A percentile compares a stretch with the other conserved stretches of the same genome.
phyloP scores from a whole-genome alignment of 2,329 filamentous ascomycete genomes.

The Monosporascus sp. region DNA sequence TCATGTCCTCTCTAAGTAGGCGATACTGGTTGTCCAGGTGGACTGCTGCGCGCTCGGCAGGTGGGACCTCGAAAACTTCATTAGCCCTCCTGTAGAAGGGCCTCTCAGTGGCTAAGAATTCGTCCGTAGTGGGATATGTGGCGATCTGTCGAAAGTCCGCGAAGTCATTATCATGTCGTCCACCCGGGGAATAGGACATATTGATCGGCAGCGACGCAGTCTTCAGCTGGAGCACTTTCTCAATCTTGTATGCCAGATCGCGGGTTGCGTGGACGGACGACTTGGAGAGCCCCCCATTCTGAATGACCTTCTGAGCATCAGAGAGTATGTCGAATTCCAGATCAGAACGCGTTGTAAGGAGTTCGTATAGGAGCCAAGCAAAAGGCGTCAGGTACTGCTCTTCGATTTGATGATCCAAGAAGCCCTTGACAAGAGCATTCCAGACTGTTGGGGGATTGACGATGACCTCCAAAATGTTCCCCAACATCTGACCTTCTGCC shows the following conservation, averaged over 20 bases:
- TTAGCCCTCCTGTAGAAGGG: slow-evolving; percentile 50
- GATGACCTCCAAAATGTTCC: slow-evolving; percentile 38
- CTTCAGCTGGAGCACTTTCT: slow-evolving; percentile 30
- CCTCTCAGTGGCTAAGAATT: slow-evolving; percentile 46
- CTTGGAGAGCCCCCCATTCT: slow-evolving; percentile 10
- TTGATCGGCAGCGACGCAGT: slow-evolving; percentile 7
- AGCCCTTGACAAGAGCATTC: slow-evolving; percentile 36
- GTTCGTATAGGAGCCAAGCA: slow-evolving; percentile 43
- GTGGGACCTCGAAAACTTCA: slow-evolving; percentile 37
- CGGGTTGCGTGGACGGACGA: slow-evolving; percentile 19
- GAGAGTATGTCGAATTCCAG: slow-evolving; percentile 15
- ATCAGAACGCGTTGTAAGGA: slow-evolving; percentile 29
- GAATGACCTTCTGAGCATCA: slow-evolving; percentile 12
- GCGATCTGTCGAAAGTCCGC: slow-evolving; percentile 53
- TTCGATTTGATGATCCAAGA: slow-evolving; percentile 24
- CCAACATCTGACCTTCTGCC: slow-evolving; percentile 43
- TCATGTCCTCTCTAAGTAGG: slow-evolving; percentile 64
- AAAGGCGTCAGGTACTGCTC: slow-evolving; percentile 31
- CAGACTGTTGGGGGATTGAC: slow-evolving; percentile 50
- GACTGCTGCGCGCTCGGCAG: slow-evolving; percentile 31
- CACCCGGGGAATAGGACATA: slow-evolving; percentile 41
- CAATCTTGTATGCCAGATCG: slow-evolving; percentile 30
- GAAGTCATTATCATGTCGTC: slow-evolving; percentile 69
- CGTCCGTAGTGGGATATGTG: slow-evolving; percentile 61
- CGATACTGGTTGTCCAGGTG: slow-evolving; percentile 69